These are phyloP conservation scores for Acacia melanoxylon DNA, from an alignment of 306 rosid genomes.

Conservation along the genomic window DNA sequence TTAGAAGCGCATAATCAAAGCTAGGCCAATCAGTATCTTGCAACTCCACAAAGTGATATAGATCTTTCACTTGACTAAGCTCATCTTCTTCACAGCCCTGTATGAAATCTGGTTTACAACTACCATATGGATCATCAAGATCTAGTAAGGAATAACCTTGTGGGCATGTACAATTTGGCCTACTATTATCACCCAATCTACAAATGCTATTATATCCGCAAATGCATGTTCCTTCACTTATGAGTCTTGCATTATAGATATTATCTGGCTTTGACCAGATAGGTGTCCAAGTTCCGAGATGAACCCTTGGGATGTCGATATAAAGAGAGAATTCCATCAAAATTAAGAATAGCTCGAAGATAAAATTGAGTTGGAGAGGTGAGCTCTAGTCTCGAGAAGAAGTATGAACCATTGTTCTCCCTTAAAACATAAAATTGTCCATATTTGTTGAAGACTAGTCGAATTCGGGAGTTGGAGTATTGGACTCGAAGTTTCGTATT, in stretches of 20 bases:
- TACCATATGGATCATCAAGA: slow-evolving; percentile 34
- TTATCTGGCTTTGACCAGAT: slow-evolving; percentile 33
- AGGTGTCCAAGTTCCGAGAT: slow-evolving; percentile 26
- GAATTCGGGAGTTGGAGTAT: slow-evolving; percentile 30
- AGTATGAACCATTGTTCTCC: neutral
- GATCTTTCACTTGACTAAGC: slow-evolving; percentile 2
- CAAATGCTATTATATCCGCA: slow-evolving; percentile 48
- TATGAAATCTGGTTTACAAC: slow-evolving; percentile 47
- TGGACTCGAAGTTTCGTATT: neutral
- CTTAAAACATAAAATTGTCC: slow-evolving; percentile 38
- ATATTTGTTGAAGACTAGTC: slow-evolving; percentile 31
- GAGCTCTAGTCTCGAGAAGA: neutral
- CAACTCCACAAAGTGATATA: slow-evolving; percentile 23
- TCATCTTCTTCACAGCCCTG: slow-evolving; percentile 40
- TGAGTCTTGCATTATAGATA: neutral
- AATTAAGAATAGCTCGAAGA: slow-evolving; percentile 41
- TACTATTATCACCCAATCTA: slow-evolving; percentile 7
- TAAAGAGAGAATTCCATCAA: too few species aligned
- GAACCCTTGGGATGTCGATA: slow-evolving; percentile 32
- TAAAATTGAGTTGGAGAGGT: slow-evolving; percentile 23
- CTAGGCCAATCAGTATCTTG: slow-evolving; percentile 45
- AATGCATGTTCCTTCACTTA: slow-evolving; percentile 28
- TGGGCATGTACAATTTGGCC: slow-evolving; percentile 45
- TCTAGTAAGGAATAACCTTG: slow-evolving; percentile 30
- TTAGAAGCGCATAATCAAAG: too few species aligned